phyloP scores from a whole-genome alignment of 768 basidiomycete genomes.

The Tylopilus rubrobrunneus region DNA sequence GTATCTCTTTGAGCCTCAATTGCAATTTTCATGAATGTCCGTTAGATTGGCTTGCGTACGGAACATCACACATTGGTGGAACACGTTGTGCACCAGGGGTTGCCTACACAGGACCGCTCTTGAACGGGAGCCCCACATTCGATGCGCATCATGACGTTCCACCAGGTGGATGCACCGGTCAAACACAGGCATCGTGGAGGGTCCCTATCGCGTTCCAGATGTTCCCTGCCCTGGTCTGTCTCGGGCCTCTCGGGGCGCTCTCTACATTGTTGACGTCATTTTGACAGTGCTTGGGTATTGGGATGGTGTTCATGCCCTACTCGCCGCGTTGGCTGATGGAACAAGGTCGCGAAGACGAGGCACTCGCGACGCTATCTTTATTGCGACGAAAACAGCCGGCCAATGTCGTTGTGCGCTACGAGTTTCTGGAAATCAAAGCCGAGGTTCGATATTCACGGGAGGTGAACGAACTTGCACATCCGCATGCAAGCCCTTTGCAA shows the following conservation, averaged over 20 bases:
- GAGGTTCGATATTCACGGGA: slow-evolving; percentile 30
- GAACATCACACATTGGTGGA: slow-evolving; percentile 33
- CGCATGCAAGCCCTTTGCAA: slow-evolving; percentile 19
- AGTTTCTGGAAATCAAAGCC: slow-evolving; percentile 39
- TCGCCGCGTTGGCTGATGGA: slow-evolving; percentile 44
- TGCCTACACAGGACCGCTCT: slow-evolving; percentile 28
- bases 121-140: slow-evolving; percentile 31
- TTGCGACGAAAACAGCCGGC: slow-evolving; percentile 33
- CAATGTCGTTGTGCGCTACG: slow-evolving; percentile 33
- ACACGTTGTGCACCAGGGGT: slow-evolving; percentile 27
- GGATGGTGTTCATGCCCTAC: slow-evolving; percentile 36
- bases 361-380: slow-evolving; percentile 31
- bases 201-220: slow-evolving; percentile 36
- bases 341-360: slow-evolving; percentile 35
- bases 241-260: neutral
- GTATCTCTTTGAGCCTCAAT: slow-evolving; percentile 1
- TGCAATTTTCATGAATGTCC: neutral
- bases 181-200: slow-evolving; percentile 32
- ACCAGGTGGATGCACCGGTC: slow-evolving; percentile 30
- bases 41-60: slow-evolving; percentile 31
- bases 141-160: slow-evolving; percentile 28
- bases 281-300: slow-evolving; percentile 27
- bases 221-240: slow-evolving; percentile 35
- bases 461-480: slow-evolving; percentile 14
- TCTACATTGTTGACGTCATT: neutral